Conservation (phyloP, 169 alveolate genomes). For the Pseudocohnilembus persalinus region DNA sequence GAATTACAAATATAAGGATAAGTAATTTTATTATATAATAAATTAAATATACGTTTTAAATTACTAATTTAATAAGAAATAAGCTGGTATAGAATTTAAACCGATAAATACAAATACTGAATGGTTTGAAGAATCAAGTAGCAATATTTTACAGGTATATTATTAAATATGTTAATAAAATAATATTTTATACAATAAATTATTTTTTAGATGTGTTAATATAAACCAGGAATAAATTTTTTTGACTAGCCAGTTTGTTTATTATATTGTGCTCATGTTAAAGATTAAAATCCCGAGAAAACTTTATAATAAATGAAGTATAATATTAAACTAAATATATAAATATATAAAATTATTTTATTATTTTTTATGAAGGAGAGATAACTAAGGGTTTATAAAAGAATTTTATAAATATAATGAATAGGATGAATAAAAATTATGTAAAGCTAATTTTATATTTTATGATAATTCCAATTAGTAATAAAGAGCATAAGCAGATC, state of each 20-base stretch:
- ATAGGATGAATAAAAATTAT: too few relatives aligned
- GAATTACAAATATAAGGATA: neutral
- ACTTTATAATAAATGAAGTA: neutral
- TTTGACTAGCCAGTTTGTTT: neutral
- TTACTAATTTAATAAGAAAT: neutral
- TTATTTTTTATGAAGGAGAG: neutral
- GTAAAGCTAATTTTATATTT: neutral
- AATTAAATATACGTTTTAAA: too few relatives aligned
- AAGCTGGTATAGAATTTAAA: neutral
- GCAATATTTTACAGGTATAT: neutral
- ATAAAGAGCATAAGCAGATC: neutral
- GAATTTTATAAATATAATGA: neutral
- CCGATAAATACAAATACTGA: neutral
- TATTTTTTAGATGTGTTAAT: neutral
- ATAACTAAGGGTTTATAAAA: neutral
- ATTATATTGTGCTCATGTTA: neutral
- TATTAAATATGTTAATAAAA: too few relatives aligned
- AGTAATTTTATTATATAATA: too few relatives aligned
- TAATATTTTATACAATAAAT: too few relatives aligned
- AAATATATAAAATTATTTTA: too few relatives aligned
- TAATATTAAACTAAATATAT: too few relatives aligned
- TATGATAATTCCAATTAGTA: neutral
- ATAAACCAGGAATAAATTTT: too few relatives aligned
- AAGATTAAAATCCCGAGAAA: neutral
- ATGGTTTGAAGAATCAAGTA: neutral